phyloP scores from a whole-genome alignment of 2,329 filamentous ascomycete species.

The Xylaria sp. region DNA sequence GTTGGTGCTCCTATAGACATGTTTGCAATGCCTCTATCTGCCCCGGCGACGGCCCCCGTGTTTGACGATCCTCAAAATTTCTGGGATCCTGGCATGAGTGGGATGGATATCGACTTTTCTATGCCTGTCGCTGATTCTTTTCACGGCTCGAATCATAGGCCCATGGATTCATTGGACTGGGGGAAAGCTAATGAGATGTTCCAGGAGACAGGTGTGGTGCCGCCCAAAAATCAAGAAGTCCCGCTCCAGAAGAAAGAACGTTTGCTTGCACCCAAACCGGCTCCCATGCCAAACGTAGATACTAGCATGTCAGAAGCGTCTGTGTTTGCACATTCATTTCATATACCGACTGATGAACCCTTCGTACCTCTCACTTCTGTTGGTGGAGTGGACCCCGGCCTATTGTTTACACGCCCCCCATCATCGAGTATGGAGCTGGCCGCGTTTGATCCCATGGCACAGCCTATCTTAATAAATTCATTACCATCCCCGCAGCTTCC shows the following conservation, averaged over 20 bases:
- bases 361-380: conserved; percentile 58
- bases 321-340: conserved; percentile 56
- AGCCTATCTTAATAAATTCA: conserved; percentile 45
- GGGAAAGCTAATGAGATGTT: conserved; percentile 65
- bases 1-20: conserved; percentile 63
- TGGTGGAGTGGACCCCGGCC: conserved; percentile 66
- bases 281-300: conserved; percentile 53
- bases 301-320: conserved; percentile 52
- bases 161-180: conserved; percentile 67
- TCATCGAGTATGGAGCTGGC: conserved; percentile 58
- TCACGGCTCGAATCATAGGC: conserved; percentile 55
- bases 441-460: conserved; percentile 49
- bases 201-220: conserved; percentile 56
- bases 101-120: conserved; percentile 70
- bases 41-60: conserved; percentile 60
- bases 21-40: conserved; percentile 70
- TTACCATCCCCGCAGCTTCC: conserved; percentile 45
- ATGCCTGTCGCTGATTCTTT: conserved; percentile 58
- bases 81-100: conserved; percentile 67
- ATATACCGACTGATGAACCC: conserved; percentile 59
- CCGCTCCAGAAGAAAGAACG: conserved; percentile 56
- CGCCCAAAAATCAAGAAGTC: conserved; percentile 52
- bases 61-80: conserved; percentile 59
- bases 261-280: conserved; percentile 61
- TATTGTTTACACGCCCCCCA: conserved; percentile 65